These are phyloP conservation scores for Globisporangium irregulare DNA, from an alignment of 352 stramenopile species.

Conservation along the genomic window DNA sequence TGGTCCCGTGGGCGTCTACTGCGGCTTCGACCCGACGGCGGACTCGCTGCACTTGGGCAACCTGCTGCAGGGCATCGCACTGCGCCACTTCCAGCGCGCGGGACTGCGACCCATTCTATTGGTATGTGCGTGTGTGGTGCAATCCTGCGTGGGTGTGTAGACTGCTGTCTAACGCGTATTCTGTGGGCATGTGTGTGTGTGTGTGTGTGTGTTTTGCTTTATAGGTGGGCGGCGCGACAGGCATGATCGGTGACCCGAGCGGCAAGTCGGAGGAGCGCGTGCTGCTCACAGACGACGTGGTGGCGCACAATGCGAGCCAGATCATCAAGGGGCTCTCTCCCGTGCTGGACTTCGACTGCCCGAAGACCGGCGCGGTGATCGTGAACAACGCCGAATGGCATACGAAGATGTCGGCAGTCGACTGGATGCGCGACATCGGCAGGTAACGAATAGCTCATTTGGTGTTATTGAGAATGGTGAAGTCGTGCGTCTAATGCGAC, in stretches of 20 bases:
- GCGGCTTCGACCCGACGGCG: constrained; percentile 91
- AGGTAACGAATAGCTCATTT: constrained; percentile 7
- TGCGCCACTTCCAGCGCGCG: constrained; percentile 86
- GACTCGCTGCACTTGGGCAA: constrained; percentile 91
- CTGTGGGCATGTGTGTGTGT: neutral
- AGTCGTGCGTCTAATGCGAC: neutral
- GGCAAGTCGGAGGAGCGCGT: constrained; percentile 97
- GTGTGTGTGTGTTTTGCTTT: neutral
- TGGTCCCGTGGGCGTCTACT: constrained; percentile 63
- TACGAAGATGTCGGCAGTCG: constrained; percentile 91
- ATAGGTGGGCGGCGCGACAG: constrained; percentile 80
- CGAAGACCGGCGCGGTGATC: constrained; percentile 89
- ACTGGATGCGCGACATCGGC: constrained; percentile 98
- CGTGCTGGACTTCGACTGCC: constrained; percentile 93
- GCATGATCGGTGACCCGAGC: constrained; percentile 97
- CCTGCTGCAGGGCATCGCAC: constrained; percentile 79
- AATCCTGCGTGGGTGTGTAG: neutral
- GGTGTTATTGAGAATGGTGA: neutral
- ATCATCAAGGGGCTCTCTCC: constrained; percentile 92
- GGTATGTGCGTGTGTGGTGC: constrained; percentile 15
- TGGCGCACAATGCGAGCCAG: constrained; percentile 87
- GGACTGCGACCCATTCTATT: constrained; percentile 90
- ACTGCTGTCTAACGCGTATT: neutral
- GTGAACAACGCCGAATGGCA: constrained; percentile 99
- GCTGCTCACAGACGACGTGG: constrained; percentile 92